Base-by-base conservation (phyloP, 2,329 filamentous ascomycete species). In the Calonectria montana region DNA sequence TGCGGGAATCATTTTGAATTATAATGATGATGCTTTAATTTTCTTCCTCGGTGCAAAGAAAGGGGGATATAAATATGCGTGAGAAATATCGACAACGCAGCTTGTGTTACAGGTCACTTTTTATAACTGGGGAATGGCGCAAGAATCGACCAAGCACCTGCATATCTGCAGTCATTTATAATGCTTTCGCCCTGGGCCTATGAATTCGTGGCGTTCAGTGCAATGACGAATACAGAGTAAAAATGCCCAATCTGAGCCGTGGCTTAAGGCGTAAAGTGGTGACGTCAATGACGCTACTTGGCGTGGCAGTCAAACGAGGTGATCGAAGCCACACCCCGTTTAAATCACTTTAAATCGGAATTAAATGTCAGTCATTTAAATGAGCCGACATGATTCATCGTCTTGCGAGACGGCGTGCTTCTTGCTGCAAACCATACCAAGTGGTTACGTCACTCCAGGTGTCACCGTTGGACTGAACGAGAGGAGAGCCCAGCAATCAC, bases 1-100 rank as follows among this genome's bases (percentile, higher is more conserved):
- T 53, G 80, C 73, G 63, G 81, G 37, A 53, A 82, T 79, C 82
- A 83, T 83, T 6, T 6, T 59, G 31, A 27, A 15, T 16, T 59
- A 13, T 59, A 18, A 35, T 35, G 39, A 41, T 41, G 43, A 13
- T 23, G 21, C 31, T 35, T 39, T 35, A 39, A 39, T 39, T 16
- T 25, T 39, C 15, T 35, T 12, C n/a, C 6, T 6, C 4, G 18
- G 21, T 18, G 23, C 23, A 29, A 29, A 35, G 31, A 35, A 12
- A 12, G 31, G 31, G 8, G 21, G 18, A 35, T 31, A 31, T 50
- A 50, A 48, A 31, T 35, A 35, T 35, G 16, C 21, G 25, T 39
- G 21, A 10, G 35, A 41, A 61, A 41, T 15, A 7, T 10, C 31
- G 15, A 23, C n/a, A 39, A 23, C 53, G 9, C 8, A 12, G 13